A percentile compares a stretch with the other conserved stretches of the same genome.
Conservation (phyloP, 139 green algal genomes). For the Deuterostichococcus epilithicus region DNA sequence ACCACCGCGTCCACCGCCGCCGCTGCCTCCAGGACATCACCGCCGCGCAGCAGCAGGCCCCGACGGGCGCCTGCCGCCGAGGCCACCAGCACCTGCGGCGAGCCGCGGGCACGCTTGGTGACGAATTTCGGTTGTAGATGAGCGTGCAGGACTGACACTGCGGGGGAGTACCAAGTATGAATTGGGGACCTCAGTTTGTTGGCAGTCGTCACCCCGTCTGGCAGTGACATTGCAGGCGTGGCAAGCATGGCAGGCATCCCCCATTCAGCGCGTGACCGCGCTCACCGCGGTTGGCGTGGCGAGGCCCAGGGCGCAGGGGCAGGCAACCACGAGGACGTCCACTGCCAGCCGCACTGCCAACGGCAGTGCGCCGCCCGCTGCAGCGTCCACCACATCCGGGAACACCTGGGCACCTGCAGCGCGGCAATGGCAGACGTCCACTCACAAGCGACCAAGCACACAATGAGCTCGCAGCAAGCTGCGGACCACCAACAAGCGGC, state of each 20-base stretch:
- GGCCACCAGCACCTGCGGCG: slow-evolving; percentile 74
- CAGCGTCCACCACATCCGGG: slow-evolving; percentile 40
- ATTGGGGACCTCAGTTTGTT: no score
- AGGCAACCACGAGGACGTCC: slow-evolving; percentile 94
- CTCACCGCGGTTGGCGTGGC: slow-evolving; percentile 87
- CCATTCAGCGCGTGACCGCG: no score
- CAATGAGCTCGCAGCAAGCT: neutral
- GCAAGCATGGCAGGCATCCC: no score
- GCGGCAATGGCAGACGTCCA: neutral
- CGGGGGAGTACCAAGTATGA: no score
- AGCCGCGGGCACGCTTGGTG: no score
- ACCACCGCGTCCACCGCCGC: slow-evolving; percentile 68
- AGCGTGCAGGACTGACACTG: no score
- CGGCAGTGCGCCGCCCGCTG: slow-evolving; percentile 40
- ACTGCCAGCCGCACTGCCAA: slow-evolving; percentile 80
- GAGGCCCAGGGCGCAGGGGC: slow-evolving; percentile 94
- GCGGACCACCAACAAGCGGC: neutral
- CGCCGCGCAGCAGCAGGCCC: slow-evolving; percentile 84
- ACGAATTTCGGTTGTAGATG: no score
- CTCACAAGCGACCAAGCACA: neutral
- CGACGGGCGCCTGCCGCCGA: slow-evolving; percentile 53
- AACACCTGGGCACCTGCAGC: slow-evolving; percentile 35
- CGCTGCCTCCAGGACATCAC: slow-evolving; percentile 83
- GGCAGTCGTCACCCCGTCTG: no score
- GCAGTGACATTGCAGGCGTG: no score